Evolutionary conservation across 331 rosid genomes (phyloP).

Genomic region (Pyrus hybrid): DNA sequence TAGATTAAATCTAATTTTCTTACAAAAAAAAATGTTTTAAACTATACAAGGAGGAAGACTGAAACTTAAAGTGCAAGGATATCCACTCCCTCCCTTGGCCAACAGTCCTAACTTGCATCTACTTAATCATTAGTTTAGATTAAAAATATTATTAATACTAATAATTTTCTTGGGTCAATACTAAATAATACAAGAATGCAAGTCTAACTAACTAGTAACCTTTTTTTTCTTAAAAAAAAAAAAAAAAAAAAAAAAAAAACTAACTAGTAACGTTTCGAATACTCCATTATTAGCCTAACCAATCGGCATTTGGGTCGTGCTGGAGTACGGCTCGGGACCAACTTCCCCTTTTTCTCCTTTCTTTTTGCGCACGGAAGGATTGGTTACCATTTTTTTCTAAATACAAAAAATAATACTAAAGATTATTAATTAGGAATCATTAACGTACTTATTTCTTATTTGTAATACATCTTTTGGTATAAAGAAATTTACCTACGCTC

Average conservation of each 20-base stretch:
- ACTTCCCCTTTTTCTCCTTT: not conserved
- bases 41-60: no score
- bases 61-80: no score
- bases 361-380: constrained; percentile 18
- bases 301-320: not conserved
- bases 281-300: not conserved
- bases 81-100: no score
- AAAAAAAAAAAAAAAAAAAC: no score
- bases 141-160: not conserved
- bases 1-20: no score
- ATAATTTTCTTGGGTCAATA: not conserved
- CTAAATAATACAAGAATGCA: not conserved
- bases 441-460: no score
- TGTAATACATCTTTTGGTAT: accelerated
- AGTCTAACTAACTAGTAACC: not conserved
- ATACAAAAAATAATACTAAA: no score
- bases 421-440: no score
- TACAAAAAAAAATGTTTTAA: no score
- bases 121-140: not conserved
- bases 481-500: not conserved
- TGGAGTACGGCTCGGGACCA: not conserved
- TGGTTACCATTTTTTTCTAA: no score
- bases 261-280: not conserved
- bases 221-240: no score
- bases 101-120: no score